phyloP scores from a whole-genome alignment of 1,139 yeast species.

The Blastobotrys petasosporus region DNA sequence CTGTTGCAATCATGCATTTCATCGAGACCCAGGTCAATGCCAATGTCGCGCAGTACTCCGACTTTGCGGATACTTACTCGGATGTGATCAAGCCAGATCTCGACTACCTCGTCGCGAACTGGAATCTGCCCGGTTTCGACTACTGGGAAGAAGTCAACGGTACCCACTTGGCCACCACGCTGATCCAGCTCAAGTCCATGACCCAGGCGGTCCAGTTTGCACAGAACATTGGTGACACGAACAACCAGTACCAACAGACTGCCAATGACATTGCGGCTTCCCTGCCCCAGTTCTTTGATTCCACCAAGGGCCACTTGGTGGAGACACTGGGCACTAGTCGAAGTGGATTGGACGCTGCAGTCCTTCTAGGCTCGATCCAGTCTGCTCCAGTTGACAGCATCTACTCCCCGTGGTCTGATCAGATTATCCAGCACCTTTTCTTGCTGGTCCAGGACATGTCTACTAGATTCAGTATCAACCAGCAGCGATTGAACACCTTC shows the following conservation, averaged over 20 bases:
- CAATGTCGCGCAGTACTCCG: conserved; percentile 25
- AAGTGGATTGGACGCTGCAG: conserved; percentile 75
- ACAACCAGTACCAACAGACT: background rate
- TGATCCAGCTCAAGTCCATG: conserved; percentile 68
- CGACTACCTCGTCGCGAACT: conserved; percentile 52
- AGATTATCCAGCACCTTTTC: conserved; percentile 1
- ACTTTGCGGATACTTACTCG: conserved; percentile 26
- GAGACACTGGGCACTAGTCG: conserved; percentile 63
- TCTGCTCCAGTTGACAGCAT: background rate
- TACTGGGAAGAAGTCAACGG: conserved; percentile 88
- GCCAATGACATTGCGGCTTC: background rate
- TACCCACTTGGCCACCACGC: conserved; percentile 69
- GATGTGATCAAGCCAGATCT: conserved; percentile 64
- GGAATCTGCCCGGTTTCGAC: conserved; percentile 70
- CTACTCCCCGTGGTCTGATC: conserved; percentile 4
- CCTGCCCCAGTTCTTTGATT: conserved; percentile 20
- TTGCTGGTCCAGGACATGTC: conserved; percentile 55
- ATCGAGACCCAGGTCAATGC: conserved; percentile 40
- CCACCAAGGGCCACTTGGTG: conserved; percentile 48
- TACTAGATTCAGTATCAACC: conserved; percentile 68
- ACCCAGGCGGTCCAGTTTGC: conserved; percentile 52
- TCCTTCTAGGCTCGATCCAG: conserved; percentile 55
- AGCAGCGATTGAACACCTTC: conserved; percentile 36
- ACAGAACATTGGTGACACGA: conserved; percentile 27
- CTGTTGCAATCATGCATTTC: conserved; percentile 57